Evolutionary conservation across 129 eudicot genomes (phyloP).

Genomic region (Centella asiatica): DNA sequence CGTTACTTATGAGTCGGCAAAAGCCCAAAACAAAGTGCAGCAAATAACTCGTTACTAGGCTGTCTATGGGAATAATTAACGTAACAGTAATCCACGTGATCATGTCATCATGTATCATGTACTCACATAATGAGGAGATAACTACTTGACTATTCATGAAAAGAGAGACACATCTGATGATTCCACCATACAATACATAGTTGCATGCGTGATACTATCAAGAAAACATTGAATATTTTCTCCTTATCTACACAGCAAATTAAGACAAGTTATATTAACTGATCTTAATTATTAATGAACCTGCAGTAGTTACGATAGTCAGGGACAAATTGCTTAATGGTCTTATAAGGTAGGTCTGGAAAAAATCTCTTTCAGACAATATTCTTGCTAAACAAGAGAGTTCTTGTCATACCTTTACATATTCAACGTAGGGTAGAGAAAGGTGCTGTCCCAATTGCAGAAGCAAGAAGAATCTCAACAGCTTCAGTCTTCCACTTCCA

Average conservation of each 20-base stretch:
- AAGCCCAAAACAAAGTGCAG: background rate
- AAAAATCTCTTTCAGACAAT: background rate
- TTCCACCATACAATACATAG: too few relatives aligned
- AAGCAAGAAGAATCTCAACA: conserved; percentile 68
- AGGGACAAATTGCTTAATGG: too few relatives aligned
- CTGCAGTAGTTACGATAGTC: too few relatives aligned
- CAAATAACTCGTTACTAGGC: too few relatives aligned
- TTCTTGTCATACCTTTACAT: conserved; percentile 57
- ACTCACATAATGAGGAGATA: too few relatives aligned
- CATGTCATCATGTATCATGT: too few relatives aligned
- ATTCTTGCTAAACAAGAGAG: background rate
- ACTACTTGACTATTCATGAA: too few relatives aligned
- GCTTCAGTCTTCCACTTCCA: conserved; percentile 76
- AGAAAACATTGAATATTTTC: too few relatives aligned
- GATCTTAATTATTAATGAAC: background rate
- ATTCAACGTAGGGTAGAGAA: conserved; percentile 87
- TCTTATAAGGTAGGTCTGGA: background rate
- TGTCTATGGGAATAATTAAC: too few relatives aligned
- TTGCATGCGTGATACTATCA: too few relatives aligned
- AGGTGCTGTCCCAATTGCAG: conserved; percentile 85
- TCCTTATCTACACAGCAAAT: background rate
- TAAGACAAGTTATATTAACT: background rate
- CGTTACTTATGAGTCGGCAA: background rate
- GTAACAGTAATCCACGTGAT: too few relatives aligned
- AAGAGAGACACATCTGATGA: too few relatives aligned